These are phyloP conservation scores for Alternaria gansuensis DNA, from an alignment of 2,329 filamentous ascomycete genomes.

Conservation along the genomic window DNA sequence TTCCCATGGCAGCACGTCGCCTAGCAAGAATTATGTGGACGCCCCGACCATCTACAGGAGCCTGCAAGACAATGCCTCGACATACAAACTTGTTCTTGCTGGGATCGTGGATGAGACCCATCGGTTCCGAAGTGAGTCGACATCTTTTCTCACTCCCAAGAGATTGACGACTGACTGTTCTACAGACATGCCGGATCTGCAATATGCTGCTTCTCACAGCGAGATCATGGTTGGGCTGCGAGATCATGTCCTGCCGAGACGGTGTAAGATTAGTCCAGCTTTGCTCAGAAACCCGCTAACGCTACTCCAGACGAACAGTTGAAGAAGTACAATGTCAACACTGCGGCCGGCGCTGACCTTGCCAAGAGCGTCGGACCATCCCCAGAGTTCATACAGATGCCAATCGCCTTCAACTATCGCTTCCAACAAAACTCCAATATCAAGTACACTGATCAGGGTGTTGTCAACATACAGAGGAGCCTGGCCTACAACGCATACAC, in stretches of 20 bases:
- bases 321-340: conserved; percentile 67
- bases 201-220: conserved; percentile 75
- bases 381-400: conserved; percentile 77
- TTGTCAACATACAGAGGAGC: conserved; percentile 43
- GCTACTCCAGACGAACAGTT: conserved; percentile 61
- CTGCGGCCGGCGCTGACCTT: conserved; percentile 61
- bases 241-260: conserved; percentile 74
- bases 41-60: conserved; percentile 64
- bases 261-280: conserved; percentile 63
- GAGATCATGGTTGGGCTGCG: conserved; percentile 75
- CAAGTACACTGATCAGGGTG: conserved; percentile 61
- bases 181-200: conserved; percentile 80
- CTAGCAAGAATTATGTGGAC: conserved; percentile 27
- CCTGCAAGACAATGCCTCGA: conserved; percentile 73
- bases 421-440: conserved; percentile 89
- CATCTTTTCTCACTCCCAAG: not conserved
- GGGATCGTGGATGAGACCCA: conserved; percentile 82
- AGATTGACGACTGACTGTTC: conserved; percentile 25
- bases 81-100: conserved; percentile 73
- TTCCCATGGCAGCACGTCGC: not conserved
- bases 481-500: conserved; percentile 51
- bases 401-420: conserved; percentile 73
- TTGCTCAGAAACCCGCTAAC: not conserved
- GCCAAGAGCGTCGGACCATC: conserved; percentile 78
- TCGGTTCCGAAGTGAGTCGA: conserved; percentile 74